Percentiles rank a stretch among this genome's conserved stretches.
Conservation (phyloP, 441 rosid species). For the Erysimum cheiri region DNA sequence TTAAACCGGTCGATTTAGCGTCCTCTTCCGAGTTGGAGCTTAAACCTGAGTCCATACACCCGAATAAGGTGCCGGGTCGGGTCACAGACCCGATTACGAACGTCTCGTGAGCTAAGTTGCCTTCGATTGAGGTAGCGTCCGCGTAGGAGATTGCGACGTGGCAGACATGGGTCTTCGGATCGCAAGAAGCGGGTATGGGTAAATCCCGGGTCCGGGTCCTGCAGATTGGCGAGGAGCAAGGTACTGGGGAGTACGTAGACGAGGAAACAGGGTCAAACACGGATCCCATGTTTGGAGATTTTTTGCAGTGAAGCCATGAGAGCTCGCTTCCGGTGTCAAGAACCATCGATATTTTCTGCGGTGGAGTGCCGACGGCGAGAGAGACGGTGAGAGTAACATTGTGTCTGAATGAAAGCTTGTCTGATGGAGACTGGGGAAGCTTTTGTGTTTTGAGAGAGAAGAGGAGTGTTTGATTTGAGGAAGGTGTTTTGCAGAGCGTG, state of each 20-base stretch:
- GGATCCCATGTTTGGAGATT: constrained; percentile 45
- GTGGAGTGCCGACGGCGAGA: constrained; percentile 65
- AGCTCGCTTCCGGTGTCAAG: constrained; percentile 80
- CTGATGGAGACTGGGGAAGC: constrained; percentile 42
- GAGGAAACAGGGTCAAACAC: constrained; percentile 52
- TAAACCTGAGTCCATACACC: constrained; percentile 62
- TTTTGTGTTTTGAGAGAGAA: constrained; percentile 58
- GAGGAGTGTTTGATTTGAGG: constrained; percentile 48
- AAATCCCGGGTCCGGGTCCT: constrained; percentile 55
- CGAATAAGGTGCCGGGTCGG: constrained; percentile 54
- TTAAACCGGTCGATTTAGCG: constrained; percentile 65
- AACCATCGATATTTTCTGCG: constrained; percentile 64
- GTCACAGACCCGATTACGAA: constrained; percentile 49
- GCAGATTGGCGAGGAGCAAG: constrained; percentile 59
- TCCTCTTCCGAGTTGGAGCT: constrained; percentile 70
- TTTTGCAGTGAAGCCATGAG: constrained; percentile 70
- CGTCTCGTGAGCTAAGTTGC: constrained; percentile 56
- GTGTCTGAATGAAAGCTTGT: constrained; percentile 71
- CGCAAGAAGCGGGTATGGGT: constrained; percentile 60
- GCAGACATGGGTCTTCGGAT: constrained; percentile 49
- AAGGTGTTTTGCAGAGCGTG: constrained; percentile 35
- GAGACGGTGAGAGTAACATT: constrained; percentile 75
- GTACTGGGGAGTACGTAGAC: constrained; percentile 51
- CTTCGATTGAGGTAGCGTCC: constrained; percentile 63
- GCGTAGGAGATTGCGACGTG: constrained; percentile 63